phyloP scores from a whole-genome alignment of 306 rosid species.

The Vigna unguiculata region DNA sequence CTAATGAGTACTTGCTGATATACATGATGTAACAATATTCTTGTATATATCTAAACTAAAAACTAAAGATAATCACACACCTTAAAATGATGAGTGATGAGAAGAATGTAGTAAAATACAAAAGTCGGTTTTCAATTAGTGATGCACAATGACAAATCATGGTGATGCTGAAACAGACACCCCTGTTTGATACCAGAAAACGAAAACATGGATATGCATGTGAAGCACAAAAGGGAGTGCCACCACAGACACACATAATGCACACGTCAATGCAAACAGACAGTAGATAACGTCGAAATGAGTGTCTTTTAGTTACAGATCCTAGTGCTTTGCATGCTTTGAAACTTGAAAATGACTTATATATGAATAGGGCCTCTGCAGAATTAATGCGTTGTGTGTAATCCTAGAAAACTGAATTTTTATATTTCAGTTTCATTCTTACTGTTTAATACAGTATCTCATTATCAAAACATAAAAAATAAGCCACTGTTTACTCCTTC shows the following conservation, averaged over 20 bases:
- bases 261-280: slow-evolving; percentile 49
- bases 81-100: slow-evolving; percentile 38
- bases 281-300: slow-evolving; percentile 45
- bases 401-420: slow-evolving; percentile 9
- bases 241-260: slow-evolving; percentile 36
- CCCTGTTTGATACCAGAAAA: slow-evolving; percentile 37
- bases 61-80: slow-evolving; percentile 27
- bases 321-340: slow-evolving; percentile 45
- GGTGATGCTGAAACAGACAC: slow-evolving; percentile 44
- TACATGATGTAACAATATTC: slow-evolving; percentile 22
- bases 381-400: slow-evolving; percentile 23
- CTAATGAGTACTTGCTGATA: slow-evolving; percentile 13
- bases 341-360: slow-evolving; percentile 49
- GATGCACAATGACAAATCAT: slow-evolving; percentile 38
- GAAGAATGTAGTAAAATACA: slow-evolving; percentile 32
- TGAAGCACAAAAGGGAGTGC: slow-evolving; percentile 48
- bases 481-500: not conserved
- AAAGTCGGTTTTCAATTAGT: slow-evolving; percentile 49
- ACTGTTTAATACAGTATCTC: not conserved
- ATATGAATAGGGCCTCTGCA: slow-evolving; percentile 24
- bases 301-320: slow-evolving; percentile 50
- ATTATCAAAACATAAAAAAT: not conserved
- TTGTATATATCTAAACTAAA: slow-evolving; percentile 36
- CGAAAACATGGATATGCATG: slow-evolving; percentile 53
- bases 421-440: not conserved